Base-by-base conservation (phyloP, 371 early-diverging fungal genomes). In the Chytridium lagenaria region DNA sequence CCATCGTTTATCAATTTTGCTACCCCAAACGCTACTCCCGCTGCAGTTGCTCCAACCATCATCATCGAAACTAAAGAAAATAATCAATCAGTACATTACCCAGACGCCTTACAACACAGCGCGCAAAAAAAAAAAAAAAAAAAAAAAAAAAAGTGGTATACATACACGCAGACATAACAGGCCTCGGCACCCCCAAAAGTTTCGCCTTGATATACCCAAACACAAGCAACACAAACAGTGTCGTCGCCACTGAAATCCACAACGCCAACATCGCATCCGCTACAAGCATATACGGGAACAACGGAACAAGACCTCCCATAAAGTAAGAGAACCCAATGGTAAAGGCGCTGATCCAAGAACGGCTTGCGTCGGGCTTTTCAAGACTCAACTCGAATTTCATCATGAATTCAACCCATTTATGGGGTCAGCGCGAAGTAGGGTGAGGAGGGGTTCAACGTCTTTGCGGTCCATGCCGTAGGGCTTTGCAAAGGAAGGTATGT, bases 311-410 rank as follows among this genome's bases (percentile, higher is more conserved):
- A 23, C 92, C 92, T 55, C 91, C 92, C 28, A 71, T 64, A 73
- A 92, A 87, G 76, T 92, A 92, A 5, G 90, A 87, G 22, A 81
- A 34, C 2, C 92, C 92, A 67, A 91, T 90, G 10, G 91, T 90
- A 44, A 87, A 69, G 0, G 90, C 92, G 28, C 87, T 85, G 44
- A 88, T 88, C 89, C 89, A 89, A 44, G 87, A 82, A 50, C 90
- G 81, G 50, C 77, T 80, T 39, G 84, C 80, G 72, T 88, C 86
- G 34, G 91, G 92, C 79, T 81, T 84, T 71, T 90, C 90, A 40
- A 92, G 75, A 49, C 84, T 82, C 50, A 91, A 78, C 76, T 92
- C 91, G 80, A 90, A 90, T 70, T 87, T 85, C 92, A 92, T 92
- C 90, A 92, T 90, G 69, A 92, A 92, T 71, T 92, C 91, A 10